Conservation (phyloP, 768 basidiomycete species). For the Podaxis pistillaris region DNA sequence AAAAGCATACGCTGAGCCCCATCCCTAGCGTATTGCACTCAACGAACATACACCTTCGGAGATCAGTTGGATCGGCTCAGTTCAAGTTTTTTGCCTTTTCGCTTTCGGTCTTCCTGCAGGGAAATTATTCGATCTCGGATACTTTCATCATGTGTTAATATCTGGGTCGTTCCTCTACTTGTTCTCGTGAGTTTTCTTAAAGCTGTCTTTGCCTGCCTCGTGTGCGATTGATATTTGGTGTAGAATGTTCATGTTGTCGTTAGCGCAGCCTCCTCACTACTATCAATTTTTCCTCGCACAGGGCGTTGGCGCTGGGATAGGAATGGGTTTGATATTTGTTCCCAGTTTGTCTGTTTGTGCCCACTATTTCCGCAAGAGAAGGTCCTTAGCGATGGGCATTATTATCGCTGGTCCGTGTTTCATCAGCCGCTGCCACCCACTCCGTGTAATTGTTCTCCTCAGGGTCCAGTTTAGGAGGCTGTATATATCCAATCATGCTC, state of each 20-base stretch:
- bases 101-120: slow-evolving; percentile 43
- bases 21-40: slow-evolving; percentile 32
- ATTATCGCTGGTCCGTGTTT: slow-evolving; percentile 42
- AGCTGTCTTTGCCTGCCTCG: neutral
- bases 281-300: slow-evolving; percentile 56
- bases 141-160: slow-evolving; percentile 42
- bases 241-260: slow-evolving; percentile 51
- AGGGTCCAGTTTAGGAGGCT: slow-evolving; percentile 49
- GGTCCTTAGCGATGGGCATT: slow-evolving; percentile 55
- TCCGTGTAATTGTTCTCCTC: slow-evolving; percentile 10
- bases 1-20: neutral
- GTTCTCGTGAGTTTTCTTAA: slow-evolving; percentile 34
- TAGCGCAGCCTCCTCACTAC: slow-evolving; percentile 44
- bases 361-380: slow-evolving; percentile 48
- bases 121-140: slow-evolving; percentile 47
- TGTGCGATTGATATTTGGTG: neutral
- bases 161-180: slow-evolving; percentile 39
- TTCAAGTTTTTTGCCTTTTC: slow-evolving; percentile 50
- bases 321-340: slow-evolving; percentile 54
- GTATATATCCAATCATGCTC: slow-evolving; percentile 51
- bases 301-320: slow-evolving; percentile 55
- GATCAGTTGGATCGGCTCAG: slow-evolving; percentile 50
- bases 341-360: slow-evolving; percentile 51
- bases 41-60: slow-evolving; percentile 38
- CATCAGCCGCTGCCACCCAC: neutral